phyloP scores from a whole-genome alignment of 306 rosid genomes.

The Inga laurina region DNA sequence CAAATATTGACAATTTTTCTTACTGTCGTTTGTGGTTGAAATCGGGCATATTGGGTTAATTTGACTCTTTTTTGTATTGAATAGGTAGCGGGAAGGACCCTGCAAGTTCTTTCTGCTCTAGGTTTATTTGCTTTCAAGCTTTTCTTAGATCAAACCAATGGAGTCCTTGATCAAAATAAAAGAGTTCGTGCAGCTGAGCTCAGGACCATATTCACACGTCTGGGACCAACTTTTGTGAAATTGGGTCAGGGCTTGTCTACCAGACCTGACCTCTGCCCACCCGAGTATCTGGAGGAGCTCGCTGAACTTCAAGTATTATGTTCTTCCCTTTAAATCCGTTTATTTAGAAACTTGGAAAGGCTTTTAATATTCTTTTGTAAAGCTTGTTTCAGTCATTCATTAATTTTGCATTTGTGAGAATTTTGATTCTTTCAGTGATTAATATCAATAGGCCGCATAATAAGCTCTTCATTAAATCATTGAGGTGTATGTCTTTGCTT shows the following conservation, averaged over 20 bases:
- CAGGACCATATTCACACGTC: slow-evolving; percentile 55
- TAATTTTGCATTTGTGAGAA: neutral
- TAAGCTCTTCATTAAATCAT: slow-evolving; percentile 1
- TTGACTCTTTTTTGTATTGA: neutral
- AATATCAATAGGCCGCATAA: neutral
- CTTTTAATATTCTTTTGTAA: neutral
- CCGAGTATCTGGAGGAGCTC: slow-evolving; percentile 89
- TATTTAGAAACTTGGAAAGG: neutral
- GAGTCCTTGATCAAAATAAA: slow-evolving; percentile 58
- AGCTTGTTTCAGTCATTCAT: neutral
- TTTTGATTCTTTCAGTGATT: neutral
- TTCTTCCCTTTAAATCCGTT: slow-evolving; percentile 12
- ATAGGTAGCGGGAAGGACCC: slow-evolving; percentile 68
- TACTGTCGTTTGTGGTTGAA: neutral
- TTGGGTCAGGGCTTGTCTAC: slow-evolving; percentile 91
- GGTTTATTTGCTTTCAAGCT: slow-evolving; percentile 70
- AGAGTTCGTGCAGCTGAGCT: slow-evolving; percentile 68
- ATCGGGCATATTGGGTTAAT: slow-evolving; percentile 4
- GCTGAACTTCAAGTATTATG: slow-evolving; percentile 72
- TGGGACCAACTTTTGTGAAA: slow-evolving; percentile 92
- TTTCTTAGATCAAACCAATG: slow-evolving; percentile 66
- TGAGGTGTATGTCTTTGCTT: slow-evolving; percentile 9
- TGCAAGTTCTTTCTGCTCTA: slow-evolving; percentile 57
- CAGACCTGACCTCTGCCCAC: slow-evolving; percentile 85
- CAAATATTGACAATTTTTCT: neutral